Percentiles rank a stretch among this genome's conserved stretches.
Conservation (phyloP, 2,329 filamentous ascomycete species). For the Hypoxylon sp. region DNA sequence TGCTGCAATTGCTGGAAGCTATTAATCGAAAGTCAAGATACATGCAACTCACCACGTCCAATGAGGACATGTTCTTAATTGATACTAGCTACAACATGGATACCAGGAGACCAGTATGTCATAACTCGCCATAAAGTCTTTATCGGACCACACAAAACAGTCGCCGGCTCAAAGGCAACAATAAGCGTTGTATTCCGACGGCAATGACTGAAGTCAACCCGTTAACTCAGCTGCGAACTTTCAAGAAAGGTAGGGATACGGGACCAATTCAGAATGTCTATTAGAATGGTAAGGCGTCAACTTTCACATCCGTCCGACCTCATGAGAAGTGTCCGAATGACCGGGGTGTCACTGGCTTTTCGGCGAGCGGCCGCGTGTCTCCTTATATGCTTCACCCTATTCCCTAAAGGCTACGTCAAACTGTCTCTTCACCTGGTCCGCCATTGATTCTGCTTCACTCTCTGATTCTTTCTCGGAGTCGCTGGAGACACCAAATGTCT, state of each 20-base stretch:
- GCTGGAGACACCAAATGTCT: too few species aligned
- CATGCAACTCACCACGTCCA: background rate
- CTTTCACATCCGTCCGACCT: too few species aligned
- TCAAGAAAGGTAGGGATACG: background rate
- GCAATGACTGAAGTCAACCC: constrained; percentile 1
- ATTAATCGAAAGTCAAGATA: background rate
- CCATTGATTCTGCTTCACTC: too few species aligned
- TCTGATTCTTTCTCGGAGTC: too few species aligned
- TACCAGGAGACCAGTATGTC: background rate
- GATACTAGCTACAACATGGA: background rate
- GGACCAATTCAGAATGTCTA: constrained; percentile 2
- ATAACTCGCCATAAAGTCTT: background rate
- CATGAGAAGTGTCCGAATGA: too few species aligned
- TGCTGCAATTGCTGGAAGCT: background rate
- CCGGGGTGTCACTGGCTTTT: too few species aligned
- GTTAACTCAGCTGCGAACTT: background rate
- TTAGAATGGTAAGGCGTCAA: too few species aligned
- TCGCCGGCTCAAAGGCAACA: background rate
- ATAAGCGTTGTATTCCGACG: background rate
- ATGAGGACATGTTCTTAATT: background rate
- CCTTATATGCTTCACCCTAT: too few species aligned
- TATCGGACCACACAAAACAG: background rate
- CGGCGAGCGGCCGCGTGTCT: too few species aligned
- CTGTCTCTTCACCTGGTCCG: too few species aligned
- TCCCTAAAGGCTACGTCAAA: too few species aligned